phyloP scores from a whole-genome alignment of 192 early-diverging fungal genomes.

The Coemansia brasiliensis region DNA sequence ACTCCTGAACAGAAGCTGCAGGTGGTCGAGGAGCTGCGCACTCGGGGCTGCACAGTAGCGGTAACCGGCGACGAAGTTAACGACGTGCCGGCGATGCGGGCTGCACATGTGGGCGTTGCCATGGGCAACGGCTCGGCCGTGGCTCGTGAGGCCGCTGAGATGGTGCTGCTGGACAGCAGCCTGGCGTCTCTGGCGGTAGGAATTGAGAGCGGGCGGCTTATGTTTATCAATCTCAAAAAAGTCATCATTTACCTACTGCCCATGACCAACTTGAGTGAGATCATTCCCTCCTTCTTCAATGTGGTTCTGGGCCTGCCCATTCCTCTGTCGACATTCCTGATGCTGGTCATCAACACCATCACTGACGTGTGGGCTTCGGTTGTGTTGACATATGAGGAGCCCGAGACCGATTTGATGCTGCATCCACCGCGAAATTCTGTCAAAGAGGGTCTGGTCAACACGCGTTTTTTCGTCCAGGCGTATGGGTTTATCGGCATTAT shows the following conservation, averaged over 20 bases:
- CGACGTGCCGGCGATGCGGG: conserved; percentile 87
- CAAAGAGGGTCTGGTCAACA: conserved; percentile 66
- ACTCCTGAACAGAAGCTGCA: conserved; percentile 84
- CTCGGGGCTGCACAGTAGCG: conserved; percentile 69
- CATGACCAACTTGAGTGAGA: conserved; percentile 72
- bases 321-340: conserved; percentile 75
- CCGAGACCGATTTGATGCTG: conserved; percentile 73
- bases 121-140: conserved; percentile 84
- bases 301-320: conserved; percentile 79
- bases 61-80: conserved; percentile 95
- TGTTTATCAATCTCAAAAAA: conserved; percentile 88
- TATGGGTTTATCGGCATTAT: conserved; percentile 79
- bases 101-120: conserved; percentile 87
- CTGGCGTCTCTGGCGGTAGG: conserved; percentile 68
- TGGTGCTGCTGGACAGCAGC: conserved; percentile 66
- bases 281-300: conserved; percentile 74
- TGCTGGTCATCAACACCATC: conserved; percentile 71
- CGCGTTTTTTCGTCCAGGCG: conserved; percentile 66
- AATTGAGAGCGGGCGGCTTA: conserved; percentile 80
- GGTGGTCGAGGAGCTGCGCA: conserved; percentile 75
- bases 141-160: conserved; percentile 67
- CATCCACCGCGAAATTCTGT: conserved; percentile 69
- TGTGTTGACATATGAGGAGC: conserved; percentile 72
- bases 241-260: conserved; percentile 83
- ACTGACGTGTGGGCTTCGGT: conserved; percentile 65